Evolutionary conservation across 805 yeast genomes (phyloP), one percentile per base, ranked within the genome.

Genomic region (Ogataea nakhonphanomensis): DNA sequence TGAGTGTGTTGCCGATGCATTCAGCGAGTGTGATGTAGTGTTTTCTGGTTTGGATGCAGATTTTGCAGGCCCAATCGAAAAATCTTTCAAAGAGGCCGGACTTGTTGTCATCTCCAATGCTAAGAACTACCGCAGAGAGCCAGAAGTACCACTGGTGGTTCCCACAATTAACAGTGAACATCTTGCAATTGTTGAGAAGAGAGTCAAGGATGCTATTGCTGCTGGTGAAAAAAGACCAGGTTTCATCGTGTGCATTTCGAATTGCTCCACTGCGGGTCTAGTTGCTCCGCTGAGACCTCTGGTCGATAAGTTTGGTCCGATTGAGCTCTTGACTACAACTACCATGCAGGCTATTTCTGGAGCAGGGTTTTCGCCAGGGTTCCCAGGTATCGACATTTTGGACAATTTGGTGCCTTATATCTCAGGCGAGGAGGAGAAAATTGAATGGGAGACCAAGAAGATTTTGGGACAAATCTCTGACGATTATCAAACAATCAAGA

Each of bases 291-390:
- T 93, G 61, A 88, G 87, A 61, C 98, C 99, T n/a, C 73, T 93
- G 55, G 84, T 83, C 37, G 95, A 89, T 44, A 66, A 71, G 35
- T 91, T 86, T 59, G 99, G 98, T 35, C 97, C 98, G 32, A 77
- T 93, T 45, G 90, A 86, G 44, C 74, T 81, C 17, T 75, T 91
- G 52, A 82, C 95, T 10, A 78, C 95, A 35, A 87, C 97, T 40
- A 93, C 99, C 11, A 66, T 93, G 64, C 99, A 93, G 65, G 99
- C 99, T 27, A 87, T 93, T 50, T 90, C 98, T 4, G 99, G 99
- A 54, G 99, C 95, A 15, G 99, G 99, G 3, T 93, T 86, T 64
- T 85, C 96, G 8, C 99, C 99, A 35, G 99, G 99, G 63, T 95
- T 90, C 41, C 80, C 96, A 15, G 93, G 95, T 50, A 90, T 93